These are phyloP conservation scores for Nitzschia sp. DNA, from an alignment of 108 stramenopile genomes.

Conservation along the genomic window DNA sequence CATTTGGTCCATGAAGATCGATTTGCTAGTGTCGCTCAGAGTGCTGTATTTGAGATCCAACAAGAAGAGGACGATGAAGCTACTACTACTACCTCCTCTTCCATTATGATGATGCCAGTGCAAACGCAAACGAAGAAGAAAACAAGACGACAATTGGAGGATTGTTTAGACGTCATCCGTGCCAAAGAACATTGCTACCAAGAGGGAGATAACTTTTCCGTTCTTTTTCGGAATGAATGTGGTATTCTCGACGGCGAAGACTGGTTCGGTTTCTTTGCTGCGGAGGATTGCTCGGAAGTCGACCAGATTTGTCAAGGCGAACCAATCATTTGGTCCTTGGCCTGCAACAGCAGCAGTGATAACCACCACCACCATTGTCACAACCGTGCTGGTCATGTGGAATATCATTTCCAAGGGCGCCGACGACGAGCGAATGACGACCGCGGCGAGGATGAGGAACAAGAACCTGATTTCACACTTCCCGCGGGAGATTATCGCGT, in stretches of 20 bases:
- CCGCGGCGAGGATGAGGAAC: not conserved
- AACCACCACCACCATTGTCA: too few species aligned
- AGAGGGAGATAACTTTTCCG: slow-evolving; percentile 4
- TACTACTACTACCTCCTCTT: too few species aligned
- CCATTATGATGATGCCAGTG: too few species aligned
- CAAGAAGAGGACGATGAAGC: not conserved
- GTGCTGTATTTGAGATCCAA: not conserved
- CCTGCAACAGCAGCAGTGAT: not conserved
- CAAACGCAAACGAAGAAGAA: too few species aligned
- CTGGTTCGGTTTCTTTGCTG: slow-evolving; percentile 13
- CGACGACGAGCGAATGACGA: too few species aligned
- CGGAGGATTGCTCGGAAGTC: not conserved
- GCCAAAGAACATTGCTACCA: not conserved
- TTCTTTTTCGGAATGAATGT: slow-evolving; percentile 10
- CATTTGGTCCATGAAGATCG: not conserved
- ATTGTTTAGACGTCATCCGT: not conserved
- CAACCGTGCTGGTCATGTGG: not conserved
- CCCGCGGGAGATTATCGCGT: slow-evolving; percentile 3
- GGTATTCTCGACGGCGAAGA: not conserved
- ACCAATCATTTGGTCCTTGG: slow-evolving; percentile 10
- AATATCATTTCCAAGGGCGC: not conserved
- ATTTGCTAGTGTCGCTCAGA: not conserved
- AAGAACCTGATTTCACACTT: not conserved
- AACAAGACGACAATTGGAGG: not conserved
- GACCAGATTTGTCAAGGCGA: slow-evolving; percentile 6